These are phyloP conservation scores for Phaseolus lunatus DNA, from an alignment of 306 rosid species.

Conservation along the genomic window DNA sequence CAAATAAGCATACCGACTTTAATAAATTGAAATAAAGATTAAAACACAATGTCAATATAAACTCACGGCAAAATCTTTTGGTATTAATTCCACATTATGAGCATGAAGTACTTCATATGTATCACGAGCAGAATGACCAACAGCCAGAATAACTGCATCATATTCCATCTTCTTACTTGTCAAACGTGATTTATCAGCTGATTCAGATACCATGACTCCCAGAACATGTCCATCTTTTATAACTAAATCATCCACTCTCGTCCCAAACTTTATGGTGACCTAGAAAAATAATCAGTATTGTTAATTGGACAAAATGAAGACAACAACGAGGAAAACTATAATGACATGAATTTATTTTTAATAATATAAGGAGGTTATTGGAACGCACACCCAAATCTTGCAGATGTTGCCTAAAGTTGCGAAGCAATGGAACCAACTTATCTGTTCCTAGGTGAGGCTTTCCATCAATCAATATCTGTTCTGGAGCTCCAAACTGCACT, in stretches of 20 bases:
- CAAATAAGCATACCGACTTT: conserved; percentile 1
- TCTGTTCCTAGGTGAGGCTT: conserved; percentile 98
- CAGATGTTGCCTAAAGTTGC: conserved; percentile 85
- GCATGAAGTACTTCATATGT: conserved; percentile 80
- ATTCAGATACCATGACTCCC: conserved; percentile 80
- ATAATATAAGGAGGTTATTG: conserved; percentile 30
- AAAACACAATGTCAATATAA: conserved; percentile 32
- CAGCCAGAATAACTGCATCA: conserved; percentile 91
- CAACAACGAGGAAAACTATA: conserved; percentile 35
- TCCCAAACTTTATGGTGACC: conserved; percentile 92
- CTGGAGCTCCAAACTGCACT: conserved; percentile 92
- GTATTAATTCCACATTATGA: conserved; percentile 76
- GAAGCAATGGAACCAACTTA: conserved; percentile 91
- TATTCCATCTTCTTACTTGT: conserved; percentile 67
- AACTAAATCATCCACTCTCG: conserved; percentile 85
- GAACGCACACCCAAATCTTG: conserved; percentile 86
- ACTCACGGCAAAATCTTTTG: conserved; percentile 94
- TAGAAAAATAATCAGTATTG: conserved; percentile 44
- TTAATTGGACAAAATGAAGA: conserved; percentile 35
- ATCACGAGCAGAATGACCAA: conserved; percentile 99
- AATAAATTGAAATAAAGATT: conserved; percentile 37
- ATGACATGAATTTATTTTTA: conserved; percentile 37
- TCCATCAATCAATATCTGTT: conserved; percentile 80
- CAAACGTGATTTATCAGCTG: conserved; percentile 59
- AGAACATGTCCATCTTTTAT: conserved; percentile 63